These are phyloP conservation scores for Gnaphalium uliginosum DNA, from an alignment of 129 eudicot genomes.

Conservation along the genomic window DNA sequence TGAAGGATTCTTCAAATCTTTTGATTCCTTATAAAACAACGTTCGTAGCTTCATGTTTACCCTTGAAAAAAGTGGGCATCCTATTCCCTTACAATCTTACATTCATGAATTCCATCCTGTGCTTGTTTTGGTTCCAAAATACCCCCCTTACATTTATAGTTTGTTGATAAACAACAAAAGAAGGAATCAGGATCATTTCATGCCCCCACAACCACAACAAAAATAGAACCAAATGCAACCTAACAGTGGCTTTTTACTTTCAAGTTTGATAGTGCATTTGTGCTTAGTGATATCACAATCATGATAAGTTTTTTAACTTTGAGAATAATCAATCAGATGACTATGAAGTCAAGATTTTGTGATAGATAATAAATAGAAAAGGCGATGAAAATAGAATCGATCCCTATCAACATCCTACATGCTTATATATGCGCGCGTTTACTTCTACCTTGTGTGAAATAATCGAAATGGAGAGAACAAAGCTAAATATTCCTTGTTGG, in stretches of 20 bases:
- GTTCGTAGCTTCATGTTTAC: constrained; percentile 27
- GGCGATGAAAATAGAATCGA: constrained; percentile 9
- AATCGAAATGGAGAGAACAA: constrained; percentile 28
- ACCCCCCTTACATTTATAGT: not conserved
- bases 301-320: not conserved
- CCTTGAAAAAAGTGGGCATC: constrained; percentile 20
- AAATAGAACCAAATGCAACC: constrained; percentile 16
- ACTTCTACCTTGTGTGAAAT: constrained; percentile 7
- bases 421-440: constrained; percentile 19
- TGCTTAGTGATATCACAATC: not conserved
- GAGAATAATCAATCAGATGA: not conserved
- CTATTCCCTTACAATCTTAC: constrained; percentile 16
- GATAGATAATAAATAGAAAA: not conserved
- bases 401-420: not conserved
- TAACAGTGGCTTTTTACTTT: not conserved
- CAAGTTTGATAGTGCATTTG: not conserved
- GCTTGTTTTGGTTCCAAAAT: not conserved
- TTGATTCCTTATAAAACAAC: constrained; percentile 8
- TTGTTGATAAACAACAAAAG: not conserved
- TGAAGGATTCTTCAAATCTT: not conserved
- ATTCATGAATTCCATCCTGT: not conserved
- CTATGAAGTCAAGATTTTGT: not conserved
- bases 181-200: constrained; percentile 4
- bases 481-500: constrained; percentile 24
- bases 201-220: constrained; percentile 6